Evolutionary conservation across 176 grass and related monocot genomes (phyloP).

Genomic region (Poa pratensis): DNA sequence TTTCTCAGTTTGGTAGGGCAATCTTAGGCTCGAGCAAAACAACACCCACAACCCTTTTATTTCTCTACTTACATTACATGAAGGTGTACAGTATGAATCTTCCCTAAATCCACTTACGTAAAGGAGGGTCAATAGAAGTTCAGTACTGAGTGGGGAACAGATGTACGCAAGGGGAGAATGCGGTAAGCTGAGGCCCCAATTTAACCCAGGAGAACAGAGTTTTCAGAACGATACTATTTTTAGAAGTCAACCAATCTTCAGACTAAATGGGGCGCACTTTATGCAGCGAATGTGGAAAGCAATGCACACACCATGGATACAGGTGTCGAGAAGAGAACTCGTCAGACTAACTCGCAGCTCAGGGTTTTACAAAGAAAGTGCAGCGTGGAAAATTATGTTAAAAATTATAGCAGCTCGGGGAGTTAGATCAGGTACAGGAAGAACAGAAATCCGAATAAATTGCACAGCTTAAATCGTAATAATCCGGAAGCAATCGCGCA

Average conservation of each 20-base stretch:
- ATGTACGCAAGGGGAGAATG: neutral
- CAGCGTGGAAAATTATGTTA: neutral
- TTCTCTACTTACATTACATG: neutral
- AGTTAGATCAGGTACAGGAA: neutral
- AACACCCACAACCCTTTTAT: neutral
- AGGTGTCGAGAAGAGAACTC: neutral
- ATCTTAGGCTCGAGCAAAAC: neutral
- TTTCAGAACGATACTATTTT: slow-evolving; percentile 23
- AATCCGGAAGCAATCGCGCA: neutral
- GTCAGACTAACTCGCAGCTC: neutral
- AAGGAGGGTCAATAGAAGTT: neutral
- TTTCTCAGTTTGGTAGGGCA: neutral
- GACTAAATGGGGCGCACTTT: neutral
- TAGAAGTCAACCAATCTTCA: neutral
- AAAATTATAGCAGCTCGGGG: neutral
- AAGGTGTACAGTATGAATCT: neutral
- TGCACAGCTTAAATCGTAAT: neutral
- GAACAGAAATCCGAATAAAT: neutral
- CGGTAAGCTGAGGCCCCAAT: neutral
- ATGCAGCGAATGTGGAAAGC: neutral
- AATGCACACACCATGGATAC: neutral
- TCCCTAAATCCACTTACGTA: neutral
- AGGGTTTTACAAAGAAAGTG: neutral
- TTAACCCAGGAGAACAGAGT: neutral
- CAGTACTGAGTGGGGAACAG: neutral